Conservation (phyloP, 148 eudicot genomes). For the Suaeda aralocaspica region DNA sequence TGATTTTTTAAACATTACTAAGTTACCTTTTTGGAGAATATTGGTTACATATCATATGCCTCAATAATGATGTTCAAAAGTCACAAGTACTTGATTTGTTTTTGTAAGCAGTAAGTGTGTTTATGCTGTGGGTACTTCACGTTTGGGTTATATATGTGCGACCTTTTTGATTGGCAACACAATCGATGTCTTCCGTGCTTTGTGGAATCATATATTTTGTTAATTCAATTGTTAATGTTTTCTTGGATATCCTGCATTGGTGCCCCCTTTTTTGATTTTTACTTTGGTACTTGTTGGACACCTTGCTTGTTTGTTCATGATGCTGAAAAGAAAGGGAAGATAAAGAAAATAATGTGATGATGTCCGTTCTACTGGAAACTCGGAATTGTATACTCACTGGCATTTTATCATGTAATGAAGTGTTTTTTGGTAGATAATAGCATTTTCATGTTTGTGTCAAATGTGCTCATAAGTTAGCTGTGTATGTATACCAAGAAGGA, state of each 20-base stretch:
- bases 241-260: background rate
- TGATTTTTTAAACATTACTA: no score
- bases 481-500: background rate
- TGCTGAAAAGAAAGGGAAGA: background rate
- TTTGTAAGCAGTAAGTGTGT: no score
- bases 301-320: background rate
- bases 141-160: background rate
- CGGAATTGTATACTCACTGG: background rate
- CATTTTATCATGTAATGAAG: background rate
- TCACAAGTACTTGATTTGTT: no score
- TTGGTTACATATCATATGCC: background rate
- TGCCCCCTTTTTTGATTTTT: background rate
- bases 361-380: background rate
- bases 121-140: no score
- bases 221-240: background rate
- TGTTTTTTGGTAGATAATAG: background rate
- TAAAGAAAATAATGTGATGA: background rate
- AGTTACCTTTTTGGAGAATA: background rate
- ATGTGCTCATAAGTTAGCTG: background rate
- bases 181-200: background rate
- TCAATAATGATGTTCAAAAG: no score
- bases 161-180: background rate
- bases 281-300: background rate
- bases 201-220: background rate
- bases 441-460: conserved; percentile 4